These are phyloP conservation scores for Penicillium goetzii DNA, from an alignment of 495 filamentous ascomycete genomes.

Conservation along the genomic window DNA sequence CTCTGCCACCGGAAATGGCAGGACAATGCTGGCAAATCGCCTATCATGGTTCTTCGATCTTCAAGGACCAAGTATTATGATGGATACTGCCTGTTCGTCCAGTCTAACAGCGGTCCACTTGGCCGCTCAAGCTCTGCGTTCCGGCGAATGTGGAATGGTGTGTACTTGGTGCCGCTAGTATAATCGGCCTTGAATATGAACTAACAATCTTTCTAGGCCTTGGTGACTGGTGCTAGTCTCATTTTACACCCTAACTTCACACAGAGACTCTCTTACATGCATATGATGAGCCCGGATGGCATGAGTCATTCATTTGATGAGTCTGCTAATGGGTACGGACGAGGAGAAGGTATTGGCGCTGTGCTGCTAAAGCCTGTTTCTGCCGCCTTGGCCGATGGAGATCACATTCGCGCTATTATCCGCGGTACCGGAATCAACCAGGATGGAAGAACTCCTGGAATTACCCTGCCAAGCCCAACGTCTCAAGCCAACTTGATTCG, in stretches of 20 bases:
- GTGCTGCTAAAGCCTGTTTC: conserved; percentile 42
- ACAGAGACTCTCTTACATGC: conserved; percentile 31
- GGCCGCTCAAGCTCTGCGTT: conserved; percentile 43
- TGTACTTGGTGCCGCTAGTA: neutral
- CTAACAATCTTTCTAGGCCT: conserved; percentile 22
- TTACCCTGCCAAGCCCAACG: conserved; percentile 51
- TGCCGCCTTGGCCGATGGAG: conserved; percentile 38
- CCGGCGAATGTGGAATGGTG: conserved; percentile 44
- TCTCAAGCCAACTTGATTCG: conserved; percentile 59
- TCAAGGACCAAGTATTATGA: conserved; percentile 41
- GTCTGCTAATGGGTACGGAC: conserved; percentile 39
- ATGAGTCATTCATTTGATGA: conserved; percentile 37
- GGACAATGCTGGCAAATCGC: conserved; percentile 48
- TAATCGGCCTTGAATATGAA: neutral
- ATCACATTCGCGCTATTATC: conserved; percentile 50
- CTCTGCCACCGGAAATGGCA: conserved; percentile 30
- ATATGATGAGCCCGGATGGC: conserved; percentile 36
- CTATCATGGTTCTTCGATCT: conserved; percentile 49
- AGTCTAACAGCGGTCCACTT: conserved; percentile 44
- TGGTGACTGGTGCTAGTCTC: conserved; percentile 33
- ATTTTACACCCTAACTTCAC: conserved; percentile 33
- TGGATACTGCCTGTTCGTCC: conserved; percentile 51
- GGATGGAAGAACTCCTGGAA: conserved; percentile 44
- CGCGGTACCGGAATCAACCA: conserved; percentile 46
- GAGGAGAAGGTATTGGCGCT: conserved; percentile 49